Conservation (phyloP, 768 basidiomycete species). For the Podaxis sp. region DNA sequence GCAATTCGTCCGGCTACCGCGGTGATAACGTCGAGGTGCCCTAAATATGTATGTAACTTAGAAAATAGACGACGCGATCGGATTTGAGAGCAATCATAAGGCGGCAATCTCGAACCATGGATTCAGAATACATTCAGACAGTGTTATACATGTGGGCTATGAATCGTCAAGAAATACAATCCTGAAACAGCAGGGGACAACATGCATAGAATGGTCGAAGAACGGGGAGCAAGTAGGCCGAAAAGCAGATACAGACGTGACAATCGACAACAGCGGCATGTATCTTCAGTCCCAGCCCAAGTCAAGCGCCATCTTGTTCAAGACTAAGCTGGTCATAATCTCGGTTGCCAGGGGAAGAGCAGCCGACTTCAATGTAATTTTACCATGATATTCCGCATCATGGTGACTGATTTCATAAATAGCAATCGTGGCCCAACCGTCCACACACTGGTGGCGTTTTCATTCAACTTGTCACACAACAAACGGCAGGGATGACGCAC, state of each 20-base stretch:
- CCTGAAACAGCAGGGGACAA: conserved; percentile 12
- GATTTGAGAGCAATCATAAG: background rate
- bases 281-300: conserved; percentile 44
- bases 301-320: conserved; percentile 66
- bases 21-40: background rate
- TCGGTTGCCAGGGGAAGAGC: conserved; percentile 68
- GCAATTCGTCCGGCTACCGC: background rate
- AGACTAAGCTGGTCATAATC: conserved; percentile 67
- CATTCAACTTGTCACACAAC: background rate
- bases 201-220: conserved; percentile 3
- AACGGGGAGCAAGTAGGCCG: background rate
- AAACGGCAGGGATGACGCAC: conserved; percentile 29
- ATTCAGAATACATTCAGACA: background rate
- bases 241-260: background rate
- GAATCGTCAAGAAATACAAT: conserved; percentile 9
- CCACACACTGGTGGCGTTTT: conserved; percentile 46
- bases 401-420: conserved; percentile 63
- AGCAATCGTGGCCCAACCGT: conserved; percentile 58
- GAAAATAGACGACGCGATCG: background rate
- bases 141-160: conserved; percentile 1
- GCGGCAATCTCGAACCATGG: background rate
- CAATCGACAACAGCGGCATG: conserved; percentile 3
- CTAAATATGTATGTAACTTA: background rate
- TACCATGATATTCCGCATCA: conserved; percentile 53
- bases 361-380: conserved; percentile 51